These are phyloP conservation scores for Leishmania braziliensis DNA, from an alignment of 208 protist species.

Conservation along the genomic window DNA sequence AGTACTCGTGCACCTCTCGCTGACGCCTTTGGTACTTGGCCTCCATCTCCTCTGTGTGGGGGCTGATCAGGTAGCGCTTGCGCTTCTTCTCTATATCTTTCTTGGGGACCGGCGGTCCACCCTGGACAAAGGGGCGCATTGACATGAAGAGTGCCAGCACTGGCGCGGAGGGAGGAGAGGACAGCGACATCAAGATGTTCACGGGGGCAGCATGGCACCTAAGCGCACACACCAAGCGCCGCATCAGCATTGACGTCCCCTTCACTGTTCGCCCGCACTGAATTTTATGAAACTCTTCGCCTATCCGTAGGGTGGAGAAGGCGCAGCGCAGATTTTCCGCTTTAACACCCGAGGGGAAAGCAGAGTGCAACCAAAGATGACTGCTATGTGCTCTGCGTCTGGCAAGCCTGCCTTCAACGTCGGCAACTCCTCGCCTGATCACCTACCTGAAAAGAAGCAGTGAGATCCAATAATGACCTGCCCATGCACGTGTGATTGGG, in stretches of 20 bases:
- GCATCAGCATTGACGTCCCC: not conserved
- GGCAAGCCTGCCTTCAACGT: not conserved
- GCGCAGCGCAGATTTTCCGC: not conserved
- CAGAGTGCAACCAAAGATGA: not conserved
- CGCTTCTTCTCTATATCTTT: constrained; percentile 26
- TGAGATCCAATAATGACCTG: not conserved
- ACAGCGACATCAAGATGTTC: not conserved
- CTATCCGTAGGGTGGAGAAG: not conserved
- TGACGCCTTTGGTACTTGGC: constrained; percentile 51
- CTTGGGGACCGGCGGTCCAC: constrained; percentile 52
- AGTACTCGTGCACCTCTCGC: constrained; percentile 51
- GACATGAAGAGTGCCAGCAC: not conserved
- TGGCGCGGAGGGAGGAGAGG: not conserved
- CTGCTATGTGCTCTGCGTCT: not conserved
- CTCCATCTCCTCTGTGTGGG: constrained; percentile 27
- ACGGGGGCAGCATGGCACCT: not conserved
- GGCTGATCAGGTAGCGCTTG: constrained; percentile 23
- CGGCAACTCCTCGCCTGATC: not conserved
- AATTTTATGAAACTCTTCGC: not conserved
- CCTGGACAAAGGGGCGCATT: constrained; percentile 60
- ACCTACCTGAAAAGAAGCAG: not conserved
- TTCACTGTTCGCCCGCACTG: not conserved
- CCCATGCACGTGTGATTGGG: not conserved
- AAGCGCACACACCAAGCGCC: not conserved
- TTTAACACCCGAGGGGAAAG: not conserved